Base-by-base conservation (phyloP, 805 yeast genomes). In the Starmerella etchellsii region DNA sequence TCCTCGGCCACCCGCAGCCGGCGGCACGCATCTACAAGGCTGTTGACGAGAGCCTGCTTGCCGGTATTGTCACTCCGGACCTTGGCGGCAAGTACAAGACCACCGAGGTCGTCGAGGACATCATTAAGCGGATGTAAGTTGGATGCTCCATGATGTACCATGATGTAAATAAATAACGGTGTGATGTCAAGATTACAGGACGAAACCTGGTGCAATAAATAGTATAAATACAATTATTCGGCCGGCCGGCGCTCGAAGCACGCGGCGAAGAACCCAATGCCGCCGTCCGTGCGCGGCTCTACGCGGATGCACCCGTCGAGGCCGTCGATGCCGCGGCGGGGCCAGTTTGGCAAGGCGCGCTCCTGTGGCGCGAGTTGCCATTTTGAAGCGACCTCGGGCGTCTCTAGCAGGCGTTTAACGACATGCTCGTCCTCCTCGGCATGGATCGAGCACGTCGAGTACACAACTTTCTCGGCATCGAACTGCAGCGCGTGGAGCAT, bases 211-310 rank as follows among this genome's bases (percentile, higher is more conserved):
- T 11, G 4, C 21, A n/a, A n/a, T n/a, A n/a, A n/a, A n/a, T n/a
- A n/a, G n/a, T n/a, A n/a, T n/a, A n/a, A n/a, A 14, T 14, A 30
- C 21, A 16, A 9, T 30, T 14, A 30, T 14, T 9, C 18, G 33
- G 10, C 8, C 14, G 14, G 33, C 14, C 18, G 11, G 14, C 80
- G 69, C 48, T 81, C 81, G 57, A 91, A 88, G 42, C 91, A 78
- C 1, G 87, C 97, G 0, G 96, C 97, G 61, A 91, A 91, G 57
- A 91, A 91, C 0, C 99, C 99, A 53, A 91, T 91, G n/a, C 98
- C 98, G 24, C 97, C 98, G 58, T 91, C 98, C 33, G 71, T 79
- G 46, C 74, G 78, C 1, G 96, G 95, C 32, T 76, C 62, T 0
- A 87, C 80, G 50, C 99, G 68, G 0, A 91, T 76, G 62, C 96